Conservation (phyloP, 75 land plant species). For the Pinus taeda region DNA sequence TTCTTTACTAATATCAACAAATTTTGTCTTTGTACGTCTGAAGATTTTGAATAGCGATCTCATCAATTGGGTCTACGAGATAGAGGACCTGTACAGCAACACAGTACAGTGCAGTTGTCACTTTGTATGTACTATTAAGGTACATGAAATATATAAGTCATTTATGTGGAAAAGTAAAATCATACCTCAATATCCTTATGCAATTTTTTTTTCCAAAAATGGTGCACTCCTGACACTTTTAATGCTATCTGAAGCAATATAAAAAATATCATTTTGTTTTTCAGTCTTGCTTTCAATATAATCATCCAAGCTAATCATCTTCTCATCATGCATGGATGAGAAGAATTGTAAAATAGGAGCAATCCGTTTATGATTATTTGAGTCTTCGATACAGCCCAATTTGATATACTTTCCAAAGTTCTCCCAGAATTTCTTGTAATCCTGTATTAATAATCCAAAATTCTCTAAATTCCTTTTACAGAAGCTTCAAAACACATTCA, state of each 20-base stretch:
- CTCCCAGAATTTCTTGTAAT: slow-evolving; percentile 97
- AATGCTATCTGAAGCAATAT: slow-evolving; percentile 87
- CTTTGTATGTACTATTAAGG: background rate
- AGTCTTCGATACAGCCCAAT: slow-evolving; percentile 92
- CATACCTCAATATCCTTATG: slow-evolving; percentile 86
- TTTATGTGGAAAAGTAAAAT: background rate
- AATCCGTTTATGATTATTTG: slow-evolving; percentile 90
- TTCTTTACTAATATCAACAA: slow-evolving; percentile 98
- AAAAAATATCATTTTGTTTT: slow-evolving; percentile 93
- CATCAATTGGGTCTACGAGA: slow-evolving; percentile 93
- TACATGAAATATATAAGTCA: too few relatives aligned
- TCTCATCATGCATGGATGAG: slow-evolving; percentile 84
- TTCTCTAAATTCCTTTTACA: background rate
- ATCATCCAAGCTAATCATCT: slow-evolving; percentile 72
- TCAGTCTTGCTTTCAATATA: slow-evolving; percentile 88
- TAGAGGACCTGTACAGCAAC: slow-evolving; percentile 64
- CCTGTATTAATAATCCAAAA: slow-evolving; percentile 38
- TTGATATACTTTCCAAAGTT: slow-evolving; percentile 89
- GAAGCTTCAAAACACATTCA: background rate
- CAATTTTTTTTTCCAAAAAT: slow-evolving; percentile 75
- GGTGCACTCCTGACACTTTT: slow-evolving; percentile 91
- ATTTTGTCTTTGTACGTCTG: slow-evolving; percentile 96
- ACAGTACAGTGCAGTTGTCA: background rate
- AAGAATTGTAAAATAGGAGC: slow-evolving; percentile 83
- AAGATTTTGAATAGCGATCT: slow-evolving; percentile 89